Evolutionary conservation across 352 stramenopile species (phyloP).

Genomic region (Pythium sp.): DNA sequence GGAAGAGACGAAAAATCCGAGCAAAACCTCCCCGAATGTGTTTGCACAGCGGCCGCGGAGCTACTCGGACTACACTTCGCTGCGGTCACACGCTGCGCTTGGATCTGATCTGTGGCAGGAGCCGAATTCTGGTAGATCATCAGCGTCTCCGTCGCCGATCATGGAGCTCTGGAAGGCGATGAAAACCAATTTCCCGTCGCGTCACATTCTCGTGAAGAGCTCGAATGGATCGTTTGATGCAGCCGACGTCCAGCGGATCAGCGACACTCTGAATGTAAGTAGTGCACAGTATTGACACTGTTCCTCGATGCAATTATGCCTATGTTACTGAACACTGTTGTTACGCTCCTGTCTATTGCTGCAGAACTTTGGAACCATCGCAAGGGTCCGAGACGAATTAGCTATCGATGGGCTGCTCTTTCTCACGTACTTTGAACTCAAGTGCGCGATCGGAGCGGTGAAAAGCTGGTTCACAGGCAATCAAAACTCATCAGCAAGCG

Average conservation of each 20-base stretch:
- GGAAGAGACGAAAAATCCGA: neutral
- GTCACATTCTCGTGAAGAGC: slow-evolving; percentile 67
- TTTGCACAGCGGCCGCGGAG: slow-evolving; percentile 40
- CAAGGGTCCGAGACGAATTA: slow-evolving; percentile 46
- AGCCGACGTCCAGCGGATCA: slow-evolving; percentile 38
- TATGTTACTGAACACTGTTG: neutral
- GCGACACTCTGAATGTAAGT: slow-evolving; percentile 57
- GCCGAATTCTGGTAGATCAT: neutral
- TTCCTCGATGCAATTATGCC: neutral
- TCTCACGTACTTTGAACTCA: slow-evolving; percentile 73
- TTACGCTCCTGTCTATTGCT: neutral
- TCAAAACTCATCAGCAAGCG: neutral
- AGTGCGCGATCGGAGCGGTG: slow-evolving; percentile 54
- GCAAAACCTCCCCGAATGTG: slow-evolving; percentile 7
- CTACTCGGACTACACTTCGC: slow-evolving; percentile 65
- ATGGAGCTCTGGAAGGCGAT: slow-evolving; percentile 55
- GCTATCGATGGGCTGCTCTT: slow-evolving; percentile 57
- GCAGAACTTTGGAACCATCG: slow-evolving; percentile 66
- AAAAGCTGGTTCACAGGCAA: slow-evolving; percentile 39
- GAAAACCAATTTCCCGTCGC: slow-evolving; percentile 52
- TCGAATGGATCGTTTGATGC: slow-evolving; percentile 29
- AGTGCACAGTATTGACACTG: neutral
- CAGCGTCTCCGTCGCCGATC: slow-evolving; percentile 1
- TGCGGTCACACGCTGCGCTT: slow-evolving; percentile 28
- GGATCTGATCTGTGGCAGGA: slow-evolving; percentile 17